These are phyloP conservation scores for Citeromyces siamensis DNA, from an alignment of 1,139 yeast genomes.

Conservation along the genomic window DNA sequence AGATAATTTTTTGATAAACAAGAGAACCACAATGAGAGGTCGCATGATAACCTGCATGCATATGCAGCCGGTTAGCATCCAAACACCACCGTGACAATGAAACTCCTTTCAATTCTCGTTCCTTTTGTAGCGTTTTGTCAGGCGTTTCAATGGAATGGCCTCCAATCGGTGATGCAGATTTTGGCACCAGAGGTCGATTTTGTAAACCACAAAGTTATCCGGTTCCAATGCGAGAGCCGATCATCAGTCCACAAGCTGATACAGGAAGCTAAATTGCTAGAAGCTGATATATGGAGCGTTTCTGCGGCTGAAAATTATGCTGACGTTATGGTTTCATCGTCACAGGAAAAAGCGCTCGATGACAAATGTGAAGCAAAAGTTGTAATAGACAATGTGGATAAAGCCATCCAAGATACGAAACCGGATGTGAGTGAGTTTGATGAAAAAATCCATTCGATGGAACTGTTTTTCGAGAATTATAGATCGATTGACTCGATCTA, in stretches of 20 bases:
- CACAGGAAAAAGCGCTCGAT: slow-evolving; percentile 4
- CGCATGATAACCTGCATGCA: too few relatives aligned
- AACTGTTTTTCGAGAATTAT: slow-evolving; percentile 52
- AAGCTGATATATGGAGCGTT: neutral
- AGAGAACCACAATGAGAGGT: too few relatives aligned
- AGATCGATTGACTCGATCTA: slow-evolving; percentile 58
- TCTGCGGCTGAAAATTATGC: neutral
- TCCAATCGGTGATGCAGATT: too few relatives aligned
- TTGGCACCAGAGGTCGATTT: too few relatives aligned
- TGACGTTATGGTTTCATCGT: slow-evolving; percentile 3
- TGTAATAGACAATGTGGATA: slow-evolving; percentile 3
- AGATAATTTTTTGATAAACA: too few relatives aligned
- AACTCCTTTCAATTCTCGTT: neutral
- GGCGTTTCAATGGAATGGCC: neutral
- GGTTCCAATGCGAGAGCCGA: neutral
- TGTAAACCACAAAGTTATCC: neutral
- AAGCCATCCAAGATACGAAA: neutral
- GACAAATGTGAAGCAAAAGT: slow-evolving; percentile 3
- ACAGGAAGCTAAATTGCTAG: neutral
- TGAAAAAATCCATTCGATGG: neutral
- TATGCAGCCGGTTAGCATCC: neutral
- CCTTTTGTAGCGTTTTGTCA: neutral
- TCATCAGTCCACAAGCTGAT: neutral
- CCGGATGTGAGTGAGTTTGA: neutral
- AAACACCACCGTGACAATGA: slow-evolving; percentile 1